phyloP scores from a whole-genome alignment of 164 flowering plant genomes.

The Buxus sempervirens region DNA sequence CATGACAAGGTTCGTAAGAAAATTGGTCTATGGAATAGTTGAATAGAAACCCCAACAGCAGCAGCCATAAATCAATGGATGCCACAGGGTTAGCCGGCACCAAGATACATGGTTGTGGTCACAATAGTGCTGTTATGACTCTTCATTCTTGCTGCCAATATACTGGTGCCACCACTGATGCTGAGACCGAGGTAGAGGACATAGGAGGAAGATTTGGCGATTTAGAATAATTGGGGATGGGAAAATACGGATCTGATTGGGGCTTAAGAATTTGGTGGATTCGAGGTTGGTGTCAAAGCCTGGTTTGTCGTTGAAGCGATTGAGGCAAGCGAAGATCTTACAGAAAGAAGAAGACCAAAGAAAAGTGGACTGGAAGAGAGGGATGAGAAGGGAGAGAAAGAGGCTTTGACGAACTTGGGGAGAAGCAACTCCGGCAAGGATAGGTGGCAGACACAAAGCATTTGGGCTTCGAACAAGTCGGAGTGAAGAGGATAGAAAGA shows the following conservation, averaged over 20 bases:
- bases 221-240: conserved; percentile 24
- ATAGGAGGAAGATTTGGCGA: conserved; percentile 16
- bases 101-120: conserved; percentile 83
- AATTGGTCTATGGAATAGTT: too few relatives aligned
- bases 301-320: conserved; percentile 23
- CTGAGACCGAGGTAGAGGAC: conserved; percentile 71
- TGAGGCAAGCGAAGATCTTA: conserved; percentile 52
- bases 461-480: conserved; percentile 61
- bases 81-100: too few relatives aligned
- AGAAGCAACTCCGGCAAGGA: conserved; percentile 94
- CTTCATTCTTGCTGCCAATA: conserved; percentile 85
- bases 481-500: conserved; percentile 59
- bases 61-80: too few relatives aligned
- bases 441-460: conserved; percentile 90
- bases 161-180: conserved; percentile 83
- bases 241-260: conserved; percentile 45
- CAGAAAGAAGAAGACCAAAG: conserved; percentile 51
- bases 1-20: too few relatives aligned
- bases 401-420: conserved; percentile 39
- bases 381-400: conserved; percentile 39
- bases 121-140: conserved; percentile 61
- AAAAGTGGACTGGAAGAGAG: conserved; percentile 51
- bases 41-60: too few relatives aligned
- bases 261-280: conserved; percentile 32
- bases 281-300: conserved; percentile 57